phyloP scores from a whole-genome alignment of 2,329 filamentous ascomycete genomes.

The Leptodontidium sp. region DNA sequence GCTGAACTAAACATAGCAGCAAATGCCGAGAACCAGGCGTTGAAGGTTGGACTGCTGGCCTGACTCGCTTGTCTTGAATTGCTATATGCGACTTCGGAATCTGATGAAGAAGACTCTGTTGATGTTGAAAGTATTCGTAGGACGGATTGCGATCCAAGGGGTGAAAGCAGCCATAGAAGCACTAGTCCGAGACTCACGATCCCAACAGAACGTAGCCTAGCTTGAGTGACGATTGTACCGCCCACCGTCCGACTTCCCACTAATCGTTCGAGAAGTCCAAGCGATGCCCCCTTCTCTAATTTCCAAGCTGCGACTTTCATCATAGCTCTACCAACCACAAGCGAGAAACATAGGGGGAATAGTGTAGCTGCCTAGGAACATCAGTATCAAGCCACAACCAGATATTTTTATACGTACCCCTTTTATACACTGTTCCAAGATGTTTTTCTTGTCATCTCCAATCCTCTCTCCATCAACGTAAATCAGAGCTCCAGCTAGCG shows the following conservation, averaged over 20 bases:
- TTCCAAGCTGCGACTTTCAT: conserved; percentile 34
- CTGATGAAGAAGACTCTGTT: background rate
- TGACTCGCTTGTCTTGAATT: conserved; percentile 35
- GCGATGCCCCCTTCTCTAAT: conserved; percentile 27
- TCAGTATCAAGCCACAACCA: conserved; percentile 14
- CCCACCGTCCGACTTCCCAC: conserved; percentile 34
- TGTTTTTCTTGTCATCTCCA: conserved; percentile 20
- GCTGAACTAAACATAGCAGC: conserved; percentile 32
- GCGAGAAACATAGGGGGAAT: conserved; percentile 35
- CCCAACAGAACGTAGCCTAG: conserved; percentile 27
- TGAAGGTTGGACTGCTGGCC: conserved; percentile 26
- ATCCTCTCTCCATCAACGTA: conserved; percentile 25
- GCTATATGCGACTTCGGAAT: conserved; percentile 26
- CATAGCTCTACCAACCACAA: conserved; percentile 35
- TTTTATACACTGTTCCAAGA: conserved; percentile 29
- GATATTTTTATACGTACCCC: conserved; percentile 20
- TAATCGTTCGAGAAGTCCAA: conserved; percentile 34
- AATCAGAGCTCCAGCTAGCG: conserved; percentile 27
- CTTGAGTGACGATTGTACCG: conserved; percentile 30
- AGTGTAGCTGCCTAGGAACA: conserved; percentile 31
- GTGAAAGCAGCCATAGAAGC: conserved; percentile 34
- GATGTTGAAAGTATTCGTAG: conserved; percentile 32
- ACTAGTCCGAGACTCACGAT: conserved; percentile 26
- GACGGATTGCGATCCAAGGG: conserved; percentile 31
- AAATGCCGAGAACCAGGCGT: conserved; percentile 37